Evolutionary conservation across 2,329 filamentous ascomycete genomes (phyloP).

Genomic region (Xenosphaeropsis pyriputrescens): DNA sequence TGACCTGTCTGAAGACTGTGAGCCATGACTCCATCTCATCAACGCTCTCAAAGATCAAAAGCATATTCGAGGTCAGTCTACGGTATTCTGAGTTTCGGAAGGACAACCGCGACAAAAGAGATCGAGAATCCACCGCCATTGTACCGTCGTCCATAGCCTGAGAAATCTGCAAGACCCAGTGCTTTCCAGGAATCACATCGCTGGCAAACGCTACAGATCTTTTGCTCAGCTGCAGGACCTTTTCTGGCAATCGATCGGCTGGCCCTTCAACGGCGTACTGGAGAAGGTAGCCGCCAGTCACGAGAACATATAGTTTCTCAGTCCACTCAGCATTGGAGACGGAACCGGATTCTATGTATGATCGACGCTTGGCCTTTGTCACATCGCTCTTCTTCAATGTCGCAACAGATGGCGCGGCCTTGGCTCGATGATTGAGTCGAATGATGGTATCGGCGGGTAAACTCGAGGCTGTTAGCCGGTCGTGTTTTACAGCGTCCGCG

Average conservation of each 20-base stretch:
- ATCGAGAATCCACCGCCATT: slow-evolving; percentile 34
- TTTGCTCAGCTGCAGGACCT: slow-evolving; percentile 54
- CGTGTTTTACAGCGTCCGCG: slow-evolving; percentile 67
- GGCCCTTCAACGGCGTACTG: slow-evolving; percentile 60
- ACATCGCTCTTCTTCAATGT: slow-evolving; percentile 23
- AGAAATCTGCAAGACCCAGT: slow-evolving; percentile 67
- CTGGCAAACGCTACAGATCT: slow-evolving; percentile 69
- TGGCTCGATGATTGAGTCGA: slow-evolving; percentile 33
- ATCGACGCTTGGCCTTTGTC: slow-evolving; percentile 6
- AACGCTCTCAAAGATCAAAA: slow-evolving; percentile 59
- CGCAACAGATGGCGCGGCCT: slow-evolving; percentile 11
- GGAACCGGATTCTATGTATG: slow-evolving; percentile 17
- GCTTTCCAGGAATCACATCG: slow-evolving; percentile 64
- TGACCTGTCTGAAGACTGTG: slow-evolving; percentile 49
- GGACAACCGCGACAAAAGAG: slow-evolving; percentile 49
- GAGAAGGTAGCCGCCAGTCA: slow-evolving; percentile 54
- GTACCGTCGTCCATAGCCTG: slow-evolving; percentile 44
- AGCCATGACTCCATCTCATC: slow-evolving; percentile 71
- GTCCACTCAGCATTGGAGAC: slow-evolving; percentile 43
- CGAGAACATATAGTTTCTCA: slow-evolving; percentile 57
- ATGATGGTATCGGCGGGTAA: slow-evolving; percentile 56
- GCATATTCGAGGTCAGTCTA: slow-evolving; percentile 43
- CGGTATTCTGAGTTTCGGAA: slow-evolving; percentile 38
- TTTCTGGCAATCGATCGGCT: slow-evolving; percentile 61
- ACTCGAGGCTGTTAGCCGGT: slow-evolving; percentile 50